These are phyloP conservation scores for Akanthomyces lecanii DNA, from an alignment of 2,329 filamentous ascomycete genomes.

Conservation along the genomic window DNA sequence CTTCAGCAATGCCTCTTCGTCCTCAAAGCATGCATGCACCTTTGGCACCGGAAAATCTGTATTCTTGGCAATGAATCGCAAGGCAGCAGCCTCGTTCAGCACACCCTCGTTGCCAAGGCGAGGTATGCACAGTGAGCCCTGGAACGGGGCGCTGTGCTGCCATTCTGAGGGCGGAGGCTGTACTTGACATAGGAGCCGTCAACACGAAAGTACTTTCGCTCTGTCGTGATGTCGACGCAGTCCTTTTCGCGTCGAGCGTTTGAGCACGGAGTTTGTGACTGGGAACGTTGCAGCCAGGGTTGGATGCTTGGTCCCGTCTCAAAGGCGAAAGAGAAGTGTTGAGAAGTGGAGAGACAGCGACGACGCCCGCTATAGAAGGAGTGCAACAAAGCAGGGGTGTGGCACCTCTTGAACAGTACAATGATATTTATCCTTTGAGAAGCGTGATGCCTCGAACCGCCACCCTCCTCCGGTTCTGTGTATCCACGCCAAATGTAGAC, in stretches of 20 bases:
- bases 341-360: neutral
- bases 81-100: constrained; percentile 20
- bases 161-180: constrained; percentile 19
- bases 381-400: no score
- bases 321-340: neutral
- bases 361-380: no score
- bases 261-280: constrained; percentile 17
- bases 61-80: constrained; percentile 20
- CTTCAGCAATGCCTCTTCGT: constrained; percentile 17
- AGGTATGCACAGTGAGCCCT: constrained; percentile 14
- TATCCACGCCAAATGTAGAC: no score
- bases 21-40: constrained; percentile 21
- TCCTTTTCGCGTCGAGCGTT: constrained; percentile 15
- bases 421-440: no score
- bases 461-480: no score
- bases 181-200: constrained; percentile 19
- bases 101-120: constrained; percentile 20
- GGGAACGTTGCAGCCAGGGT: constrained; percentile 4
- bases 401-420: no score
- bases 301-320: neutral
- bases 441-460: no score
- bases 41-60: constrained; percentile 22
- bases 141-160: constrained; percentile 16
- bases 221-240: constrained; percentile 13
- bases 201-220: constrained; percentile 17